A percentile compares a stretch with the other conserved stretches of the same genome.
These are phyloP conservation scores for Suillus hirtellus DNA, from an alignment of 768 basidiomycete species.

Conservation along the genomic window DNA sequence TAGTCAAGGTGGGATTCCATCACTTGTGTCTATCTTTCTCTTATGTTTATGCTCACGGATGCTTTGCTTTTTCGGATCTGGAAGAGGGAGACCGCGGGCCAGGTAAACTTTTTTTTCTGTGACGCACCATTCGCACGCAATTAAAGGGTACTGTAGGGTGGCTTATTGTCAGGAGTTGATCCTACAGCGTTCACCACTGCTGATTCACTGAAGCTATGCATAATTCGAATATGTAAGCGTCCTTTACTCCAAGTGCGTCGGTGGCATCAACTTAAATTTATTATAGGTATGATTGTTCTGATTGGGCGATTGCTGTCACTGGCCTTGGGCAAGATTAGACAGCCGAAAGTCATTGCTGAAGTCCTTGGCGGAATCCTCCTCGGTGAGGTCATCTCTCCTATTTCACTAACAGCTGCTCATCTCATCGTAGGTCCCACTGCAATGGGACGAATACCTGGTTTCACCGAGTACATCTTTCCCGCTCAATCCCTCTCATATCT, in stretches of 20 bases:
- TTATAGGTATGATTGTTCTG: slow-evolving; percentile 74
- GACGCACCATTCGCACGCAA: no score
- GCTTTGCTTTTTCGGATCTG: neutral
- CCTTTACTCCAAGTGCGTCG: neutral
- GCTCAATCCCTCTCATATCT: slow-evolving; percentile 67
- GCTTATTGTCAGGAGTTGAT: slow-evolving; percentile 72
- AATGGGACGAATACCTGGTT: slow-evolving; percentile 86
- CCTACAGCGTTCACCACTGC: slow-evolving; percentile 61
- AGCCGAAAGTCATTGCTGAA: slow-evolving; percentile 85
- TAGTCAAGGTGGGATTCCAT: neutral
- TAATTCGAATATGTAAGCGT: slow-evolving; percentile 70
- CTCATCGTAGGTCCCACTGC: slow-evolving; percentile 42
- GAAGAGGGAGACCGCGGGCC: neutral
- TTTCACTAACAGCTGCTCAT: slow-evolving; percentile 39
- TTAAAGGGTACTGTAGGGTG: slow-evolving; percentile 49
- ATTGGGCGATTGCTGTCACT: slow-evolving; percentile 76
- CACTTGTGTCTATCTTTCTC: neutral
- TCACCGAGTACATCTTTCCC: slow-evolving; percentile 87
- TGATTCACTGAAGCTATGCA: slow-evolving; percentile 78
- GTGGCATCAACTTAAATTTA: neutral
- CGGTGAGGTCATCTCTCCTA: slow-evolving; percentile 39
- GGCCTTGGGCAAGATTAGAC: slow-evolving; percentile 68
- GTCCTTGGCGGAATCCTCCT: slow-evolving; percentile 88
- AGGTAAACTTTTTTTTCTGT: neutral
- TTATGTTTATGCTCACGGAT: neutral